Evolutionary conservation across 805 yeast genomes (phyloP), one percentile per base, ranked within the genome.

Genomic region (Kazachstania bromeliacearum): DNA sequence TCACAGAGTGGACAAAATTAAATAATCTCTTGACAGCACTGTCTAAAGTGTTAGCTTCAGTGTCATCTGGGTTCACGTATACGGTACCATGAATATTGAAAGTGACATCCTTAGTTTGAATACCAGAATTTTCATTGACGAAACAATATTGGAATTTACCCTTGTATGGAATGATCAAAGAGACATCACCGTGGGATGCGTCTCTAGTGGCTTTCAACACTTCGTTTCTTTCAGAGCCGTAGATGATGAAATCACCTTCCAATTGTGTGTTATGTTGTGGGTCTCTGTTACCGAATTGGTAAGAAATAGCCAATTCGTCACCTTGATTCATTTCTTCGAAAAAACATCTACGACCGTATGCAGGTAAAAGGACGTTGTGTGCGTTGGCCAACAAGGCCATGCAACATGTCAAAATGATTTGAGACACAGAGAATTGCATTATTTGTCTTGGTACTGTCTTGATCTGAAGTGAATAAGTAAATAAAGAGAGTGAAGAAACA

Each of bases 71-170:
- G 53, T 84, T 94, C 35, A 89, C 76, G 57, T 82, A 89, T 37
- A 88, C 76, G 23, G 84, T 85, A 20, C 96, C 97, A 57, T 87
- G 95, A 39, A 89, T 85, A 60, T 89, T 92, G 71, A 89, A 89
- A 0, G 95, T 80, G 26, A 89, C 95, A 56, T 89, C 98, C 61
- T 85, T 81, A 35, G 92, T 84, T 29, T 71, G 74, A 32, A 78
- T 57, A 15, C 74, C 67, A 5, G 84, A 68, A 50, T 74, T 77
- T 60, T 87, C 96, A 60, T 92, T 89, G 47, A 89, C 76, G 68
- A 89, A 89, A 64, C 98, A 89, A 68, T 83, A 92, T 45, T 75
- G 71, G 65, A 76, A 82, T 55, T 79, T 81, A 36, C 97, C 97
- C 38, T 62, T 59, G 42, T 68, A 62, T 36, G 71, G 66, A 34